These are phyloP conservation scores for Citeromyces hawaiiensis DNA, from an alignment of 1,139 yeast species.

Conservation along the genomic window DNA sequence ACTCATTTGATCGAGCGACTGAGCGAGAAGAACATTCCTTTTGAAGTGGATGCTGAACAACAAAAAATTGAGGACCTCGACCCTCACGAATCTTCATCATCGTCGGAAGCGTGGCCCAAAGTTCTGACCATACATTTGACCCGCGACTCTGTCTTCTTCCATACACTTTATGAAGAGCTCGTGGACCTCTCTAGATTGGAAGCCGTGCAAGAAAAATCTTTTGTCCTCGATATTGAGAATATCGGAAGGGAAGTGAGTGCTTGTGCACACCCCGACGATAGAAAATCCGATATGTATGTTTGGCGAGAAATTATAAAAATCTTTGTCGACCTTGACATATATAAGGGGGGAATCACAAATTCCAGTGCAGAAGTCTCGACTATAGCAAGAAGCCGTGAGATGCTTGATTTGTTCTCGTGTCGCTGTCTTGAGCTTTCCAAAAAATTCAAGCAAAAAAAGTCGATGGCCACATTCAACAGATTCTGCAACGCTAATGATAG, in stretches of 20 bases:
- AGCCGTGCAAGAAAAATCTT: conserved; percentile 27
- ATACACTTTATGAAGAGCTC: conserved; percentile 43
- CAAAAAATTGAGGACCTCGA: not conserved
- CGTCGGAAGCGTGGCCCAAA: not conserved
- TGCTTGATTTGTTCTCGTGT: conserved; percentile 16
- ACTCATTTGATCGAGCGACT: too few relatives aligned
- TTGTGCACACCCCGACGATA: conserved; percentile 26
- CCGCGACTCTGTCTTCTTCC: conserved; percentile 38
- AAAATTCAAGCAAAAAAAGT: conserved; percentile 34
- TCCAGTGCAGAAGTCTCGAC: conserved; percentile 21
- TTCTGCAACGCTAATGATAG: conserved; percentile 42
- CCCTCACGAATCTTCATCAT: too few relatives aligned
- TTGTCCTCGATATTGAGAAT: conserved; percentile 27
- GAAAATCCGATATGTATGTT: conserved; percentile 43
- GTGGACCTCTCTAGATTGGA: conserved; percentile 33
- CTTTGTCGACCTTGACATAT: conserved; percentile 56
- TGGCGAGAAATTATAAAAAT: conserved; percentile 61
- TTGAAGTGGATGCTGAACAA: not conserved
- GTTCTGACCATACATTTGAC: conserved; percentile 18
- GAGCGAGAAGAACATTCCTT: not conserved
- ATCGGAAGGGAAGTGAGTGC: conserved; percentile 26
- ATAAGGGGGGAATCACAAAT: conserved; percentile 29
- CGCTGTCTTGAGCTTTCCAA: conserved; percentile 20
- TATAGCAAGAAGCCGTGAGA: conserved; percentile 26
- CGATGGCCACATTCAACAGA: conserved; percentile 30